A percentile compares a stretch with the other conserved stretches of the same genome.
Evolutionary conservation across 768 basidiomycete species (phyloP).

Genomic region (Psilocybe sp.): DNA sequence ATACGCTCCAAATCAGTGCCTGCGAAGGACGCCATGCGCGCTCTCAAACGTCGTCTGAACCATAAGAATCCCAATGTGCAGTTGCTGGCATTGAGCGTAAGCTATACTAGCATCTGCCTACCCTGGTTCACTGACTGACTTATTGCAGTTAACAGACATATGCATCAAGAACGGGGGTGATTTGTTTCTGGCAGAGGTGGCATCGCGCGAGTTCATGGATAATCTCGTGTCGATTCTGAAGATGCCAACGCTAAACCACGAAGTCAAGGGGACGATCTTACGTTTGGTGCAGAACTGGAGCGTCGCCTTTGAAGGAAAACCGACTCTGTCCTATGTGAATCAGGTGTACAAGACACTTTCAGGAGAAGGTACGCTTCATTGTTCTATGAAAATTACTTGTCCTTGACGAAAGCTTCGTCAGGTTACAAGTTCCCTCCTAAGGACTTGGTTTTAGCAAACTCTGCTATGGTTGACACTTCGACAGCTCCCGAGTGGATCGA

Average conservation of each 20-base stretch:
- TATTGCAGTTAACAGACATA: conserved; percentile 73
- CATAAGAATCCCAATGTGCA: conserved; percentile 98
- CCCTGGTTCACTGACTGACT: background rate
- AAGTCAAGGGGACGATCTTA: conserved; percentile 80
- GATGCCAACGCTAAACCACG: conserved; percentile 68
- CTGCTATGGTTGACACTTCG: conserved; percentile 87
- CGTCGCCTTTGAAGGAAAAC: conserved; percentile 81
- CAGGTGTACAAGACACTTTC: conserved; percentile 78
- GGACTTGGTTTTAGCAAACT: conserved; percentile 63
- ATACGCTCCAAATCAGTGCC: conserved; percentile 88
- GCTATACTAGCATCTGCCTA: conserved; percentile 26
- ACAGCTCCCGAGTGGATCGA: conserved; percentile 98
- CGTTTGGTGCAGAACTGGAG: conserved; percentile 93
- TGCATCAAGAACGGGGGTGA: conserved; percentile 98
- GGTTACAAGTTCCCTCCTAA: conserved; percentile 86
- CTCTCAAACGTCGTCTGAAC: conserved; percentile 81
- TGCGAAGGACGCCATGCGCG: conserved; percentile 85
- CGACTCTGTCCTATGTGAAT: conserved; percentile 66
- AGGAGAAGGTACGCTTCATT: conserved; percentile 54
- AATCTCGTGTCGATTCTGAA: conserved; percentile 89
- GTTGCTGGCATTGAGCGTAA: conserved; percentile 77
- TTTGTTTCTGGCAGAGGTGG: conserved; percentile 79
- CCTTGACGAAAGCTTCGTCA: conserved; percentile 23
- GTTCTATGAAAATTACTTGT: conserved; percentile 1
- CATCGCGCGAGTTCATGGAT: conserved; percentile 90